Evolutionary conservation across 1,284 basidiomycete genomes (phyloP), one percentile per base, ranked within the genome.

Genomic region (Pascua guehoae): DNA sequence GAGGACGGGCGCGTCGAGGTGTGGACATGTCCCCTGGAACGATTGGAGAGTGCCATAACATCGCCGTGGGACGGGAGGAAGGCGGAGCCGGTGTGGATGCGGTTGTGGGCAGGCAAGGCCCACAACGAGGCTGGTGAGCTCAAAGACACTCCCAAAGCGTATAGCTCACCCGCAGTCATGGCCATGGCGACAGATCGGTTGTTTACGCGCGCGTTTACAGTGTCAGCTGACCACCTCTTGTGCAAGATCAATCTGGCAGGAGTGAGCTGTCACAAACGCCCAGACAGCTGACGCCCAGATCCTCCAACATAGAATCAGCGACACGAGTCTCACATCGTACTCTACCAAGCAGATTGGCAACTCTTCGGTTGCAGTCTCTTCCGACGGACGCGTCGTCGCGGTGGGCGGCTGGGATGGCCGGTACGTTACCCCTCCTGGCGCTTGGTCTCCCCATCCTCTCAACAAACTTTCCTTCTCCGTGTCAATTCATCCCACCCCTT

Each of bases 331-430:
- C 40, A 50, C 50, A 32, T 60, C 60, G 9, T 68, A 66, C 54
- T 65, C 66, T 17, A 91, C 85, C n/a, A 91, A 87, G 66, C 81
- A 89, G 61, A 84, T 88, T 1, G 90, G 91, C 1, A 90, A 91
- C 65, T 81, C 82, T 0, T 82, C 84, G 5, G 74, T 93, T 24
- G 81, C 85, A 1, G 83, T 93, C n/a, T 84, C 84, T n/a, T 80
- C 84, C 41, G 85, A 88, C 66, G 88, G 85, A 0, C 81, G 82
- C 36, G 83, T 93, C 0, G 88, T 89, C 62, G 89, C 88, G 0
- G 78, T 91, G 1, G 91, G 88, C 4, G 88, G 90, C 1, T 94
- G 91, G 91, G 91, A 94, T 64, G 91, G 91, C 39, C 84, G 81
- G 91, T 91, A 63, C 66, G 86, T 75, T 8, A 18, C 39, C 52